A percentile compares a stretch with the other conserved stretches of the same genome.
Evolutionary conservation across 352 stramenopile genomes (phyloP).

Genomic region (Phytophthora tubulina): DNA sequence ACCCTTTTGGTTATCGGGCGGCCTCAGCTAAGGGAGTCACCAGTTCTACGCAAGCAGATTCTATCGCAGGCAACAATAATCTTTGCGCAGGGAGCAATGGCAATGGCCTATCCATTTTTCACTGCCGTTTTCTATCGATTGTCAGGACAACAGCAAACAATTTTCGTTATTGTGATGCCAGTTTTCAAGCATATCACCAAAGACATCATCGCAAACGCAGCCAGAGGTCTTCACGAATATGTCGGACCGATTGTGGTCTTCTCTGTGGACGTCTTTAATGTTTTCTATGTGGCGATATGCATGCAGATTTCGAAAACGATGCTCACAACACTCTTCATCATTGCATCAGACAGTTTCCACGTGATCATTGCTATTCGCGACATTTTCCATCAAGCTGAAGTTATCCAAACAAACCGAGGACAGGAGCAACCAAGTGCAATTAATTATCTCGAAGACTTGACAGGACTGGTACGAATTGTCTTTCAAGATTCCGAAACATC

Average conservation of each 20-base stretch:
- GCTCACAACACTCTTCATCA: constrained; percentile 19
- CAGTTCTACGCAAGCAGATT: constrained; percentile 16
- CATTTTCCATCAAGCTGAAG: constrained; percentile 15
- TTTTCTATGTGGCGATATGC: constrained; percentile 35
- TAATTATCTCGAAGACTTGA: constrained; percentile 24
- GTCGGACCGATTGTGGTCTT: constrained; percentile 36
- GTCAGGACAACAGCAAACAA: constrained; percentile 10
- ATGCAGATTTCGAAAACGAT: constrained; percentile 35
- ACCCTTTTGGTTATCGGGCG: constrained; percentile 18
- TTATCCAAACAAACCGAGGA: neutral
- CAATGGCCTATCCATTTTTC: constrained; percentile 32
- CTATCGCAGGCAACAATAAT: constrained; percentile 22
- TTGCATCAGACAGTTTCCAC: constrained; percentile 19
- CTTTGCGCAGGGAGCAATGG: constrained; percentile 19
- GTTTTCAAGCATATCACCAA: constrained; percentile 33
- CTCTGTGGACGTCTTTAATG: constrained; percentile 46
- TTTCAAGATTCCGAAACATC: neutral
- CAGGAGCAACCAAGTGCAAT: neutral
- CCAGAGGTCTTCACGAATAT: constrained; percentile 30
- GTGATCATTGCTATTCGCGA: constrained; percentile 14
- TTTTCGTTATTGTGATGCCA: constrained; percentile 19
- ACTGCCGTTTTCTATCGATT: constrained; percentile 23
- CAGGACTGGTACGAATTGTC: neutral
- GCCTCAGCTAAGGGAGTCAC: neutral
- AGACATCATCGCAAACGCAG: constrained; percentile 26